Evolutionary conservation across 2,329 filamentous ascomycete genomes (phyloP).

Genomic region (Neocucurbitaria cava): DNA sequence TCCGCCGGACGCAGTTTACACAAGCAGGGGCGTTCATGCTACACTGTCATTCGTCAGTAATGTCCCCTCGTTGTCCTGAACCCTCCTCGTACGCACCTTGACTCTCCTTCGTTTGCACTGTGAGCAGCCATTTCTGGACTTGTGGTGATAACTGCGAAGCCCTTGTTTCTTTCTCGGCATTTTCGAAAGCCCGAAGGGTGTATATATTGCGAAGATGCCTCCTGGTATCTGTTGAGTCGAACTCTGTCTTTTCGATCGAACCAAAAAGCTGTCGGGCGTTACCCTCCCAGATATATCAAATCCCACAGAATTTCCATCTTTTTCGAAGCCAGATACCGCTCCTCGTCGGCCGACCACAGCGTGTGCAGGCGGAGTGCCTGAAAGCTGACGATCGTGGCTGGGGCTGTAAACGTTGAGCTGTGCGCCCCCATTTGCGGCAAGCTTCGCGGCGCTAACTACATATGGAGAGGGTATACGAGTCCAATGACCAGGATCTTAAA

Average conservation of each 20-base stretch:
- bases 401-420: too few species aligned
- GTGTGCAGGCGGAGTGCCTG: neutral
- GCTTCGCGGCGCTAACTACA: too few species aligned
- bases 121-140: constrained; percentile 17
- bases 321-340: neutral
- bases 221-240: neutral
- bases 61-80: neutral
- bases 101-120: constrained; percentile 22
- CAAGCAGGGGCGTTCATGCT: constrained; percentile 17
- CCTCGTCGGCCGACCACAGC: neutral
- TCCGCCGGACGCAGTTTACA: constrained; percentile 17
- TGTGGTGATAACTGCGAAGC: constrained; percentile 18
- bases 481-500: too few species aligned
- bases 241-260: neutral
- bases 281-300: neutral
- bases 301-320: neutral
- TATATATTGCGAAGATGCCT: neutral
- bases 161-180: constrained; percentile 20
- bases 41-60: constrained; percentile 6
- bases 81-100: constrained; percentile 21
- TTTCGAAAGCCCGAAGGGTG: neutral
- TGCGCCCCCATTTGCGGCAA: too few species aligned
- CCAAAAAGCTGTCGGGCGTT: neutral
- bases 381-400: neutral
- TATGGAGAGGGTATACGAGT: too few species aligned